Evolutionary conservation across 768 basidiomycete species (phyloP).

Genomic region (Amanita polypyramis): DNA sequence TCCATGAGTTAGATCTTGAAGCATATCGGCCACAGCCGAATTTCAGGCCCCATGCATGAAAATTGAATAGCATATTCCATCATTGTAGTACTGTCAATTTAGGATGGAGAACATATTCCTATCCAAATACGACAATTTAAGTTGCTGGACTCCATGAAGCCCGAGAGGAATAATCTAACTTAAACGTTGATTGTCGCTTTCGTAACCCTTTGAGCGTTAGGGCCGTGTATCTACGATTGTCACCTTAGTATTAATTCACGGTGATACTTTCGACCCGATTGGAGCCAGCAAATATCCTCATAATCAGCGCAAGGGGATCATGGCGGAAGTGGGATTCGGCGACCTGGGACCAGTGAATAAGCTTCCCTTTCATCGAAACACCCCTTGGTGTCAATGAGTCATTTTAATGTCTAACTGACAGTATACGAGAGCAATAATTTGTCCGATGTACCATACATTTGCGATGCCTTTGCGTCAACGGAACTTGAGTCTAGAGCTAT

Average conservation of each 20-base stretch:
- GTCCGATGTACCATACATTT: no score
- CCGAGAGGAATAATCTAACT: not conserved
- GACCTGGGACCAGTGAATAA: not conserved
- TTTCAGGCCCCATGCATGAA: not conserved
- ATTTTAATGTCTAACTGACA: not conserved
- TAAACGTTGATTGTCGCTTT: not conserved
- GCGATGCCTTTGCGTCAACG: no score
- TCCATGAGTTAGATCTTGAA: not conserved
- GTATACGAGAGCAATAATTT: not conserved
- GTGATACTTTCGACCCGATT: not conserved
- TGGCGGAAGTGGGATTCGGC: not conserved
- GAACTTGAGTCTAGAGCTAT: not conserved
- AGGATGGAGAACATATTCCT: not conserved
- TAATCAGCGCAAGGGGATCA: not conserved
- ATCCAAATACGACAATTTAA: no score
- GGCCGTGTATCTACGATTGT: not conserved
- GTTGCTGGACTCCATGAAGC: not conserved
- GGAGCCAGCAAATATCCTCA: not conserved
- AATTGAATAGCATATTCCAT: not conserved
- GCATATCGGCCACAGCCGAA: not conserved
- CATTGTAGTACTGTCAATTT: not conserved
- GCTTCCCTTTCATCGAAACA: not conserved
- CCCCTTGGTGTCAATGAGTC: not conserved
- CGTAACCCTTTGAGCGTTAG: not conserved
- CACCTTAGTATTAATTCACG: not conserved